Base-by-base conservation (phyloP, 306 rosid genomes). In the Glycine latifolia region DNA sequence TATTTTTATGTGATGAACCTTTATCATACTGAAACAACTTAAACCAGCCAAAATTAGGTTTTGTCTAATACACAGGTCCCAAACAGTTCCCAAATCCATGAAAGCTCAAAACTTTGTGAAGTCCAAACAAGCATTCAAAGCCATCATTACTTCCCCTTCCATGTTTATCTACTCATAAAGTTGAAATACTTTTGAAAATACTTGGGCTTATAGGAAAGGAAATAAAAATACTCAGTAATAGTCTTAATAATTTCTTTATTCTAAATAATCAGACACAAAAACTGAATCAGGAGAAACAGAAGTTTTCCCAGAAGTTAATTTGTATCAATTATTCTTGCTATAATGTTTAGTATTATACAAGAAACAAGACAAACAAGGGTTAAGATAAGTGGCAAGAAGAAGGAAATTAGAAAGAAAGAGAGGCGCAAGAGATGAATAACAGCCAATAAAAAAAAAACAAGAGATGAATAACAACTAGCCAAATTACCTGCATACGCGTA, bases 401-500 rank as follows among this genome's bases (percentile, higher is more conserved):
- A 62, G 67, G 58, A 20, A 54, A 4, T 44, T 52, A 49, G 62
- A 9, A 39, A 39, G 11, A 74, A 75, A 79, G 55, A 46, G 5
- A 20, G 26, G 26, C 26, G 1, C 26, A 20, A 1, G 26, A 20
- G 26, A 20, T 20, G 26, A 20, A 20, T 20, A 20, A 26, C 31
- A 26, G 31, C 31, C 31, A 26, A 26, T 26, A 26, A 26, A 26
- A 26, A 26, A 7, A 52, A 52, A 5, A 79, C 14, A 26, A 12
- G 17, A 67, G 54, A 77, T 41, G 66, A 68, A 58, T 43, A 49
- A 60, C 31, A 76, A 67, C 44, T 41, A 67, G 55, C 61, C 17
- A 61, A 61, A 68, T 80, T 88, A 95, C 99, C 99, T 95, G 98
- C 98, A 95, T 90, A 62, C 99, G 95, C 0, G 94, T 93, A 69